Percentiles rank a stretch among this genome's conserved stretches.
Evolutionary conservation across 768 basidiomycete species (phyloP).

Genomic region (Guyanaporus albipodus): DNA sequence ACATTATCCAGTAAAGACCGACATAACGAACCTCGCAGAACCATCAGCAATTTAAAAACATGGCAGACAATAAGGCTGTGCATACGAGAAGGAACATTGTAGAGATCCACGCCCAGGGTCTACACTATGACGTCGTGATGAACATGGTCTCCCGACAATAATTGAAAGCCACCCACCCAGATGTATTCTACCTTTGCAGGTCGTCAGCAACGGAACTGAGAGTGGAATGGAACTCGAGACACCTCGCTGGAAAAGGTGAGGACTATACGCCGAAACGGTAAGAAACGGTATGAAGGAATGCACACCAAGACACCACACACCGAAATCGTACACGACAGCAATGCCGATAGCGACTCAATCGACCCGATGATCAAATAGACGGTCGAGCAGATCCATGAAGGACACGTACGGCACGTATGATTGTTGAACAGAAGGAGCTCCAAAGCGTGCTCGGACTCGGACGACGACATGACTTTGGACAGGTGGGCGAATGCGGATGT

Average conservation of each 20-base stretch:
- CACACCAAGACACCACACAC: neutral
- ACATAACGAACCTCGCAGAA: neutral
- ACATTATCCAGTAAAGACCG: neutral
- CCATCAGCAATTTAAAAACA: neutral
- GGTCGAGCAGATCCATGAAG: no score
- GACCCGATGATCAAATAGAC: neutral
- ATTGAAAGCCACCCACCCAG: constrained; percentile 7
- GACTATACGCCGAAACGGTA: neutral
- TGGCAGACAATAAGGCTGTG: neutral
- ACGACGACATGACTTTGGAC: no score
- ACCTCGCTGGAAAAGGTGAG: constrained; percentile 10
- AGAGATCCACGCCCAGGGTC: constrained; percentile 12
- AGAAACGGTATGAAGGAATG: no score
- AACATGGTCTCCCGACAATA: accelerated
- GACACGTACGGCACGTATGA: neutral
- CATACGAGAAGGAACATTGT: constrained; percentile 5
- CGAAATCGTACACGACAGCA: constrained; percentile 7
- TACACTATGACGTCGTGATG: neutral
- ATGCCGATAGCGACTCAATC: neutral
- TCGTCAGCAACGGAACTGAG: accelerated
- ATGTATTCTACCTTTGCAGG: constrained; percentile 14
- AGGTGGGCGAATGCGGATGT: no score
- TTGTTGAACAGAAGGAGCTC: neutral
- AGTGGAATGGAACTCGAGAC: neutral
- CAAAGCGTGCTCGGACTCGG: no score